These are phyloP conservation scores for Viola odorata DNA, from an alignment of 345 rosid species.

Conservation along the genomic window DNA sequence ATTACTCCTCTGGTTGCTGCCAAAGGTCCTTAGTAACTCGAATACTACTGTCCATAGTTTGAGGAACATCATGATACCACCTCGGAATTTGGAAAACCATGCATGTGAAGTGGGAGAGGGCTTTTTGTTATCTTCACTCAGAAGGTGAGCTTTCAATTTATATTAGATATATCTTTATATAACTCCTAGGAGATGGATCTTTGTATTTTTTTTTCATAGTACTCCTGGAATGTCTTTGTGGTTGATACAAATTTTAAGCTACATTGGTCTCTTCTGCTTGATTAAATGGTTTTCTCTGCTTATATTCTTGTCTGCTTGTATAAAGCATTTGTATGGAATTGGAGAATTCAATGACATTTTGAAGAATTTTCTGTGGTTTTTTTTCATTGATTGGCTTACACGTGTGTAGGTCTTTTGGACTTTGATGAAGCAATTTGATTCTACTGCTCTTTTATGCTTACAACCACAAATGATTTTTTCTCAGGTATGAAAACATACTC, in stretches of 20 bases:
- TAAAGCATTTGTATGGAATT: too few species aligned
- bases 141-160: constrained; percentile 46
- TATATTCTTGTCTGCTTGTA: too few species aligned
- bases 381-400: too few species aligned
- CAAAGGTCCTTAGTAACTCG: constrained; percentile 57
- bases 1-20: constrained; percentile 87
- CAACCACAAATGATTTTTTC: not conserved
- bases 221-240: not conserved
- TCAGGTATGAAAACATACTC: constrained; percentile 80
- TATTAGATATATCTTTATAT: too few species aligned
- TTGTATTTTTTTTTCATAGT: not conserved
- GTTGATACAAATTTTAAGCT: not conserved
- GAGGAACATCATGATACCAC: constrained; percentile 46
- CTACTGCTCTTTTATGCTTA: constrained; percentile 1
- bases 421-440: not conserved
- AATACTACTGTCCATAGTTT: constrained; percentile 66
- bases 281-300: too few species aligned
- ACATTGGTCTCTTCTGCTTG: too few species aligned
- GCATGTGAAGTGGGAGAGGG: constrained; percentile 80
- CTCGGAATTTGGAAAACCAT: constrained; percentile 63
- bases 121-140: constrained; percentile 62
- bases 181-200: too few species aligned
- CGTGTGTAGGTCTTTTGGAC: too few species aligned
- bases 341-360: too few species aligned
- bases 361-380: too few species aligned